Evolutionary conservation across 2,329 filamentous ascomycete genomes (phyloP), one percentile per base, ranked within the genome.

Genomic region (Ceratocystis cacaofunesta): DNA sequence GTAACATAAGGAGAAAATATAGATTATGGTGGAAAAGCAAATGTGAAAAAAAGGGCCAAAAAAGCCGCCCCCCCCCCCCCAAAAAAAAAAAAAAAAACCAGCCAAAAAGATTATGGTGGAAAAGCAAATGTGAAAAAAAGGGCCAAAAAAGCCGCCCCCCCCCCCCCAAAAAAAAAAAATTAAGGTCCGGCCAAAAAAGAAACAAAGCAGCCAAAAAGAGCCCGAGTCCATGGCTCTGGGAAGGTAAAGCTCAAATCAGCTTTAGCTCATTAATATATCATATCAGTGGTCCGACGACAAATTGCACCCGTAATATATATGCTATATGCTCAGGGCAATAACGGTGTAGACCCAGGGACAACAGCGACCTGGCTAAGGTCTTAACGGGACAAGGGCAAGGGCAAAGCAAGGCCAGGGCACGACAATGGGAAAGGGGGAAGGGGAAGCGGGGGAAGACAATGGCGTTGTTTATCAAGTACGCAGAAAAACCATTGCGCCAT

Each of bases 211-310:
- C 46, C 36, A 41, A 41, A 12, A 28, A 58, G 32, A 32, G 32
- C 52, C 52, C 52, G 52, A 58, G 52, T 30, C 52, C 52, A 58
- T 58, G 52, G 52, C 15, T 7, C 52, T 58, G 52, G 52, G 52
- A 58, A 58, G 30, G 15, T 0, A 25, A 58, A 58, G 28, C 52
- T 58, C 52, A 32, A 58, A 8, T 32, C 5, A 58, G 25, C 32
- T 58, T 58, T 58, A 58, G 52, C 52, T 58, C 52, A 19, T 32
- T 58, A 19, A 58, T 58, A 58, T 58, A 58, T 4, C 52, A 58
- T 15, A 30, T 58, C 28, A 41, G 12, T 12, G 36, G 36, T 12
- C 36, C 8, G 10, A 41, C 36, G 36, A 41, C 36, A 41, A 12
- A 41, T 41, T 41, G 36, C 36, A 41, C 10, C 36, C 10, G 36